Evolutionary conservation across 1,139 yeast species (phyloP).

Genomic region (Suhomyces choctaworum): DNA sequence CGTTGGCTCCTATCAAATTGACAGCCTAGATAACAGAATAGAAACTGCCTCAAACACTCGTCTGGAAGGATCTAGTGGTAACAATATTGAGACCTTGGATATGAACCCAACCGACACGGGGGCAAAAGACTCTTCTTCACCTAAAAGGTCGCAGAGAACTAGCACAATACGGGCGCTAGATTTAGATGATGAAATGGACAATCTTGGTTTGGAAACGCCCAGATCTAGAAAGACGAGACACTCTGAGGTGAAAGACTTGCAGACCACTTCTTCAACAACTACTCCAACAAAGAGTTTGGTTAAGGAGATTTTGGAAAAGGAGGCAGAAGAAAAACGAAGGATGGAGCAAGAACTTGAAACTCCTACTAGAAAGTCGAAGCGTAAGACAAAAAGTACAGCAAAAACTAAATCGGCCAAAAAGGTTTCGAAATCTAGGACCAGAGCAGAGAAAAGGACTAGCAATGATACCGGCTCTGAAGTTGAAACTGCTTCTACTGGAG

Average conservation of each 20-base stretch:
- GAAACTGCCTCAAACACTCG: too few relatives aligned
- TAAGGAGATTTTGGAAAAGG: constrained; percentile 7
- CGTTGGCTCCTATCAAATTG: constrained; percentile 2
- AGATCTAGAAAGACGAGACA: constrained; percentile 8
- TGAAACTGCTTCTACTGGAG: constrained; percentile 5
- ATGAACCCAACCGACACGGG: not conserved
- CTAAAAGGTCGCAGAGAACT: constrained; percentile 1
- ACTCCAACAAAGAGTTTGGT: constrained; percentile 8
- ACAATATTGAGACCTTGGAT: not conserved
- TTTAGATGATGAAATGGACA: not conserved
- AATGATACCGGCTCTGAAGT: constrained; percentile 1
- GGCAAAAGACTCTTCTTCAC: not conserved
- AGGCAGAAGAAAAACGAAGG: constrained; percentile 2
- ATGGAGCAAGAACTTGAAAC: constrained; percentile 1
- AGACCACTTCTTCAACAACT: not conserved
- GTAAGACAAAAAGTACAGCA: not conserved
- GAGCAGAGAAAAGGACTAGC: constrained; percentile 6
- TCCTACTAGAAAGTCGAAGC: constrained; percentile 2
- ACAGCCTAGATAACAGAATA: not conserved
- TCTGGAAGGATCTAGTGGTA: not conserved
- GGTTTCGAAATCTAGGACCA: constrained; percentile 9
- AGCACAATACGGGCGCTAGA: not conserved
- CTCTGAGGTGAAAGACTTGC: not conserved
- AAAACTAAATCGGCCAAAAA: constrained; percentile 7
- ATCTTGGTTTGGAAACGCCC: not conserved